phyloP scores from a whole-genome alignment of 306 rosid genomes.

The Cucurbita pepo region DNA sequence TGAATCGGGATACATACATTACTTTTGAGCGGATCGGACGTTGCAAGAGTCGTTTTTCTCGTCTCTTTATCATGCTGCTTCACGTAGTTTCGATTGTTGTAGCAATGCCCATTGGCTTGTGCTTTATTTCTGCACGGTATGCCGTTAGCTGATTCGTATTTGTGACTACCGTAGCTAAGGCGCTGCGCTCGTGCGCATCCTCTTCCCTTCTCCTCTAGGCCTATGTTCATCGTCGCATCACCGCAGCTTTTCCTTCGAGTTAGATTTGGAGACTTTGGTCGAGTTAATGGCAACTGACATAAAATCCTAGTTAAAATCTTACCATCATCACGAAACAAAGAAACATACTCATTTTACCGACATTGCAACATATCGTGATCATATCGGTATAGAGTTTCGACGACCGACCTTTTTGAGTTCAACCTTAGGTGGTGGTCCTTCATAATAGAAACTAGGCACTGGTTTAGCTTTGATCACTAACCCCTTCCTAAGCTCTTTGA shows the following conservation, averaged over 20 bases:
- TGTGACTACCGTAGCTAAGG: conserved; percentile 35
- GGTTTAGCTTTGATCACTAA: conserved; percentile 92
- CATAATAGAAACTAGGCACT: conserved; percentile 86
- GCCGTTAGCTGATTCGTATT: conserved; percentile 12
- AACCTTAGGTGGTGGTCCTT: conserved; percentile 70
- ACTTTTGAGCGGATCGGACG: conserved; percentile 25
- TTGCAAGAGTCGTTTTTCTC: conserved; percentile 23
- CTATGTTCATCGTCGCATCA: conserved; percentile 25
- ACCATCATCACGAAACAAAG: not conserved
- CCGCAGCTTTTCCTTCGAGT: conserved; percentile 78
- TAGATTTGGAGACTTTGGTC: conserved; percentile 80
- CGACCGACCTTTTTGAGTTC: conserved; percentile 71
- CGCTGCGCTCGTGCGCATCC: conserved; percentile 33
- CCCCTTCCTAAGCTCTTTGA: conserved; percentile 68
- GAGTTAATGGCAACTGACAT: conserved; percentile 73
- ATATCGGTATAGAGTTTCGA: not conserved
- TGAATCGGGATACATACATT: conserved; percentile 51
- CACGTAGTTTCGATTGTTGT: conserved; percentile 22
- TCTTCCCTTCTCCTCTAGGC: conserved; percentile 19
- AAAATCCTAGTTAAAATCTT: not conserved
- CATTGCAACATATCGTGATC: not conserved
- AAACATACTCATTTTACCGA: not conserved
- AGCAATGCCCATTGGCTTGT: conserved; percentile 16
- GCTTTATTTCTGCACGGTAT: conserved; percentile 22
- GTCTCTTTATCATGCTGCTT: conserved; percentile 34